Percentiles rank a stretch among this genome's conserved stretches.
Conservation (phyloP, 202 grass and related monocot species). For the Zizania palustris region DNA sequence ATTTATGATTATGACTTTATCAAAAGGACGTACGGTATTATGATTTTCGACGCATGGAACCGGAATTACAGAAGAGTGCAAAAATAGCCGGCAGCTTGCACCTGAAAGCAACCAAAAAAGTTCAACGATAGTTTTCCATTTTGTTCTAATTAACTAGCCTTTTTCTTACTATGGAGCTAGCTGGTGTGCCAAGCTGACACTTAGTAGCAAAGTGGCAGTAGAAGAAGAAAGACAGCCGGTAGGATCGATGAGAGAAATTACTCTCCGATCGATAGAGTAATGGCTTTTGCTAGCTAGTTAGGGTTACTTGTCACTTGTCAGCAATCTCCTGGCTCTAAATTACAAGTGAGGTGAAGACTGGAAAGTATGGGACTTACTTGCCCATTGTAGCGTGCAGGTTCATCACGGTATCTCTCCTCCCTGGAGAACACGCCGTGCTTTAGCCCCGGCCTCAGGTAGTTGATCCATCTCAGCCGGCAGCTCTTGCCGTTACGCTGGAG, state of each 20-base stretch:
- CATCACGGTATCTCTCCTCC: slow-evolving; percentile 68
- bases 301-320: background rate
- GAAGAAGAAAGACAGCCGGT: no score
- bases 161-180: slow-evolving; percentile 24
- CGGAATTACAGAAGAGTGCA: background rate
- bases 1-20: slow-evolving; percentile 20
- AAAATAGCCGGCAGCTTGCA: slow-evolving; percentile 13
- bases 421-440: slow-evolving; percentile 80
- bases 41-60: slow-evolving; percentile 8
- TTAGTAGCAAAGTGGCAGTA: no score
- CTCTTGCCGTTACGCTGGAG: slow-evolving; percentile 86
- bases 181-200: background rate
- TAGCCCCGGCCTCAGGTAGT: slow-evolving; percentile 85
- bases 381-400: slow-evolving; percentile 66
- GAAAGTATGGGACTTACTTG: slow-evolving; percentile 59
- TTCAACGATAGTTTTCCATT: no score
- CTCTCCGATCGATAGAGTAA: background rate
- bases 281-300: slow-evolving; percentile 14
- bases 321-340: background rate
- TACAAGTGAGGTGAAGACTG: background rate
- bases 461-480: slow-evolving; percentile 86
- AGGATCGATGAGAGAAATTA: background rate
- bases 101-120: slow-evolving; percentile 20
- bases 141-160: slow-evolving; percentile 29
- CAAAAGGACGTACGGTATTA: background rate